Percentiles rank a stretch among this genome's conserved stretches.
These are phyloP conservation scores for Pseudogymnoascus sp. DNA, from an alignment of 2,329 filamentous ascomycete species.

Conservation along the genomic window DNA sequence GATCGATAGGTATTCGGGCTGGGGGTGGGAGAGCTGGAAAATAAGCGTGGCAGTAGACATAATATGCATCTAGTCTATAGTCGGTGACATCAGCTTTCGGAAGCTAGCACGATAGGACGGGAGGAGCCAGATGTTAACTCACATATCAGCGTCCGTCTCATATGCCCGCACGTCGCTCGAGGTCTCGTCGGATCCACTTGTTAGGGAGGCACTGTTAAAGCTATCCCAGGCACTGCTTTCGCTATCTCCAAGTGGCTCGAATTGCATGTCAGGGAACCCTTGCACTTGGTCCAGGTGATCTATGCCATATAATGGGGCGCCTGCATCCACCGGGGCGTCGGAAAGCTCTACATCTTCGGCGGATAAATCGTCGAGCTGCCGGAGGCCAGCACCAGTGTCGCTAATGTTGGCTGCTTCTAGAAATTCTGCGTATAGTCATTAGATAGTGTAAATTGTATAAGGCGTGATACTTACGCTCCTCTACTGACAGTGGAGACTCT, in stretches of 20 bases:
- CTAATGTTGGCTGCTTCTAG: constrained; percentile 30
- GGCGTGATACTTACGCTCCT: constrained; percentile 15
- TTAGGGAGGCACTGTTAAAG: constrained; percentile 14
- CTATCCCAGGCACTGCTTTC: constrained; percentile 7
- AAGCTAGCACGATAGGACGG: background rate
- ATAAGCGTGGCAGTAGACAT: constrained; percentile 43
- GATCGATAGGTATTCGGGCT: constrained; percentile 20
- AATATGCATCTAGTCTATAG: constrained; percentile 40
- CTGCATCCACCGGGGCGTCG: constrained; percentile 18
- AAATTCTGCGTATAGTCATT: constrained; percentile 11
- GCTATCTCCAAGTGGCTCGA: background rate
- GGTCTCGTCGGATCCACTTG: constrained; percentile 12
- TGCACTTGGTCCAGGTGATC: constrained; percentile 11
- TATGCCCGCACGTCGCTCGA: constrained; percentile 19
- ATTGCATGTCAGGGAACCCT: background rate
- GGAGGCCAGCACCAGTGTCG: constrained; percentile 41
- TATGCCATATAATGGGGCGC: constrained; percentile 7
- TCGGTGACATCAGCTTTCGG: background rate
- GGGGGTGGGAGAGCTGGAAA: constrained; percentile 43
- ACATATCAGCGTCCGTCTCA: constrained; percentile 23
- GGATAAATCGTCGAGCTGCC: constrained; percentile 37
- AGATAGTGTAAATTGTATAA: constrained; percentile 17
- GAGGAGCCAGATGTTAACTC: constrained; percentile 4
- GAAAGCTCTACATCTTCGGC: constrained; percentile 38
- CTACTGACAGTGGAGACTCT: constrained; percentile 17